A percentile compares a stretch with the other conserved stretches of the same genome.
Evolutionary conservation across 805 yeast genomes (phyloP).

Genomic region (Candida alai): DNA sequence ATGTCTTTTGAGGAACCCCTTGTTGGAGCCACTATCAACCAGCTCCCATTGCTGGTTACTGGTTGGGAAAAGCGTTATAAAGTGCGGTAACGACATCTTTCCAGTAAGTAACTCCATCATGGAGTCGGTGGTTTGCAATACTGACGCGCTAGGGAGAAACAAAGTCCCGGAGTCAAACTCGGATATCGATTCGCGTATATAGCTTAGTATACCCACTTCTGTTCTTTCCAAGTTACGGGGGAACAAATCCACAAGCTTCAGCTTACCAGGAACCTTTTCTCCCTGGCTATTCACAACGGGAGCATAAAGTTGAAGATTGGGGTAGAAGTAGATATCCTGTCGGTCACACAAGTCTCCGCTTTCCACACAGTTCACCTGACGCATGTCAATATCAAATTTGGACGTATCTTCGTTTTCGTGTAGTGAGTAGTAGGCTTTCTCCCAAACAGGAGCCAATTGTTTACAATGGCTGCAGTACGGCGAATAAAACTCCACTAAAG

Average conservation of each 20-base stretch:
- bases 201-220: slow-evolving; percentile 46
- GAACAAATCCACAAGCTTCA: slow-evolving; percentile 36
- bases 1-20: slow-evolving; percentile 29
- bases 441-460: slow-evolving; percentile 80
- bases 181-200: slow-evolving; percentile 50
- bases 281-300: slow-evolving; percentile 41
- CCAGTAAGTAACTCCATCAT: slow-evolving; percentile 52
- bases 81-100: slow-evolving; percentile 42
- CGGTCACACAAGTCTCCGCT: slow-evolving; percentile 80
- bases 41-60: slow-evolving; percentile 38
- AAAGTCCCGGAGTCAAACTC: slow-evolving; percentile 39
- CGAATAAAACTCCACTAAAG: slow-evolving; percentile 83
- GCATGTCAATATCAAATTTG: slow-evolving; percentile 47
- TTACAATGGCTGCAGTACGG: slow-evolving; percentile 88
- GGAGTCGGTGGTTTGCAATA: slow-evolving; percentile 34
- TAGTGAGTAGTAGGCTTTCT: slow-evolving; percentile 52
- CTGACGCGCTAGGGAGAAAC: slow-evolving; percentile 40
- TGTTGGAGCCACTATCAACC: slow-evolving; percentile 25
- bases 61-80: slow-evolving; percentile 68
- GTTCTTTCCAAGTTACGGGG: slow-evolving; percentile 47
- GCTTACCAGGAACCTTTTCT: slow-evolving; percentile 21
- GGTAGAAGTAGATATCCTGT: slow-evolving; percentile 64
- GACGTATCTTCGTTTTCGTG: slow-evolving; percentile 44
- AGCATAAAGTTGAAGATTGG: slow-evolving; percentile 66
- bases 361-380: slow-evolving; percentile 81